Evolutionary conservation across 2,329 filamentous ascomycete species (phyloP).

Genomic region (Cordyceps farinosa): DNA sequence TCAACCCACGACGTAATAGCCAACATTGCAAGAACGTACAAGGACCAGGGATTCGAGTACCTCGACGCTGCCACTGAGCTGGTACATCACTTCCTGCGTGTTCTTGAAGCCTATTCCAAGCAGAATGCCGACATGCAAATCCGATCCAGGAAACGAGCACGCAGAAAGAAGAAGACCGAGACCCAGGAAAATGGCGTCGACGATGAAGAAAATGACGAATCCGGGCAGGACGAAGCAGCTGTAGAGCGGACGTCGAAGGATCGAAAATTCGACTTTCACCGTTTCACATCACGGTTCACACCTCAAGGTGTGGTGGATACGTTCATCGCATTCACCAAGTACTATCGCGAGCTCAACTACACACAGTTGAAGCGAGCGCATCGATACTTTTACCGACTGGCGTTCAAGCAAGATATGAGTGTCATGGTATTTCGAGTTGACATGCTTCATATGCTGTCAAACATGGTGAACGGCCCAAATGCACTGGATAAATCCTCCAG

Average conservation of each 20-base stretch:
- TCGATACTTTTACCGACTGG: slow-evolving; percentile 88
- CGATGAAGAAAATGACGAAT: slow-evolving; percentile 63
- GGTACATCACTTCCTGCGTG: slow-evolving; percentile 84
- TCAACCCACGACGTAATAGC: slow-evolving; percentile 85
- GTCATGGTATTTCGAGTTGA: slow-evolving; percentile 88
- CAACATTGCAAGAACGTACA: slow-evolving; percentile 78
- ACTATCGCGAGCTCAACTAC: slow-evolving; percentile 74
- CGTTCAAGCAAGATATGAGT: slow-evolving; percentile 90
- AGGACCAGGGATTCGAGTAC: slow-evolving; percentile 90
- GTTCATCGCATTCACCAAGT: slow-evolving; percentile 74
- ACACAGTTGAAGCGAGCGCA: slow-evolving; percentile 87
- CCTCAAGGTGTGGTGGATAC: slow-evolving; percentile 85
- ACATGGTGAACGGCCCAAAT: slow-evolving; percentile 86
- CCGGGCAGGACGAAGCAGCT: slow-evolving; percentile 66
- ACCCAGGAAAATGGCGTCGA: slow-evolving; percentile 28
- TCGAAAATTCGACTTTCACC: slow-evolving; percentile 88
- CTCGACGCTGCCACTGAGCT: slow-evolving; percentile 89
- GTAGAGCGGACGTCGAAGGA: slow-evolving; percentile 72
- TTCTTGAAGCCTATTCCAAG: slow-evolving; percentile 90
- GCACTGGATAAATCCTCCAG: slow-evolving; percentile 63
- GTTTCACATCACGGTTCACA: slow-evolving; percentile 76
- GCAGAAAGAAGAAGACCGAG: slow-evolving; percentile 64
- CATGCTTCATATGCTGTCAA: slow-evolving; percentile 82
- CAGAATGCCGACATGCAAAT: slow-evolving; percentile 93
- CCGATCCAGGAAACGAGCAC: slow-evolving; percentile 70